Evolutionary conservation across 2,329 filamentous ascomycete species (phyloP).

Genomic region (Thermomyces lanuginosus): DNA sequence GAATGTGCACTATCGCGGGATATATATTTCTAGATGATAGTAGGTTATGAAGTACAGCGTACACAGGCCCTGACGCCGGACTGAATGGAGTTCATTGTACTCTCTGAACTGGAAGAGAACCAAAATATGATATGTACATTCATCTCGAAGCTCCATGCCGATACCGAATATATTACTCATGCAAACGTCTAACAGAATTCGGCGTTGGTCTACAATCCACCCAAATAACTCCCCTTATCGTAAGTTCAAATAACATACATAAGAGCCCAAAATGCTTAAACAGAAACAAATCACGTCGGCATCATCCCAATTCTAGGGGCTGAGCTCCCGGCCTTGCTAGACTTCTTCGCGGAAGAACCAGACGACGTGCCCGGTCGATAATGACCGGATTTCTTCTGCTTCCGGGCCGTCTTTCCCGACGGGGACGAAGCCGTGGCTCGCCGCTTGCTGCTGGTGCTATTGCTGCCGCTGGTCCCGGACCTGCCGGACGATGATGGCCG

Average conservation of each 20-base stretch:
- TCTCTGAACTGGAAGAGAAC: too few species aligned
- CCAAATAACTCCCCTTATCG: constrained; percentile 33
- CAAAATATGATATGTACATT: too few species aligned
- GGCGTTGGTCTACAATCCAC: constrained; percentile 33
- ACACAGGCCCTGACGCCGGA: too few species aligned
- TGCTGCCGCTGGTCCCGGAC: constrained; percentile 2
- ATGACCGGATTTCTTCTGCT: constrained; percentile 43
- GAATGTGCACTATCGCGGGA: too few species aligned
- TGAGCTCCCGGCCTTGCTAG: constrained; percentile 33
- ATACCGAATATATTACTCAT: background rate
- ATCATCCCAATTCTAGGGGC: constrained; percentile 41
- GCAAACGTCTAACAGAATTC: constrained; percentile 16
- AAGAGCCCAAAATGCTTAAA: constrained; percentile 21
- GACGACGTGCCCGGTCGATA: too few species aligned
- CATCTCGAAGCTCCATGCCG: too few species aligned
- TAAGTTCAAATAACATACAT: constrained; percentile 38
- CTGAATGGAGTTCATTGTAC: too few species aligned
- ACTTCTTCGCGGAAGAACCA: constrained; percentile 1
- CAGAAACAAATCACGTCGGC: constrained; percentile 15
- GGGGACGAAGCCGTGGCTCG: constrained; percentile 9
- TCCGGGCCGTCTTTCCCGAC: constrained; percentile 8
- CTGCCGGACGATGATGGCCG: constrained; percentile 2
- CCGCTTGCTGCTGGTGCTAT: constrained; percentile 7
- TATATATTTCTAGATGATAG: too few species aligned
- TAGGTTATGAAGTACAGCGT: too few species aligned